Base-by-base conservation (phyloP, 106 monocot genomes). In the Vanilla planifolia region DNA sequence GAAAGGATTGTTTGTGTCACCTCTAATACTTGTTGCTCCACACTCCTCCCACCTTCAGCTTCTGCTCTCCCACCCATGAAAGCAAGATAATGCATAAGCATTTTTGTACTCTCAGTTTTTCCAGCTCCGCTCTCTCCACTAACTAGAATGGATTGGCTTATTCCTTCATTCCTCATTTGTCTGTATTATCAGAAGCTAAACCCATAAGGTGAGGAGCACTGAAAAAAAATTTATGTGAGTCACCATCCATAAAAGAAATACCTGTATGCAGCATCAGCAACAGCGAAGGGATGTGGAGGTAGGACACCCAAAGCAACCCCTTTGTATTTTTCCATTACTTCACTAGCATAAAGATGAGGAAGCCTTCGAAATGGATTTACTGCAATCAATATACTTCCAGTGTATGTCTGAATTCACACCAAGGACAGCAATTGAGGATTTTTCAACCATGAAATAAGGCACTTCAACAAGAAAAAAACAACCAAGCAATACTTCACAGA, bases 281-380 rank as follows among this genome's bases (percentile, higher is more conserved):
- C 57, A 45, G 85, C 85, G 75, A 79, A 85, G 51, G 76, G 79
- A 76, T 85, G 85, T 33, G 85, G 85, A 19, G 64, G 71, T 4
- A 85, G 79, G 48, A 79, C 85, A 5, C 85, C 85, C 51, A 85
- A 70, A n/a, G 27, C 73, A 14, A 79, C 79, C 10, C 85, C 85
- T 67, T 76, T 79, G 24, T 85, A 85, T 36, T 85, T 79, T 59
- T 73, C 61, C 85, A 85, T 85, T 79, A 85, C 79, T 57, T 85
- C 75, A 34, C 22, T 69, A 57, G 79, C 79, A 67, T 85, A 85
- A 8, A 85, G 79, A 59, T 85, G 85, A 43, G 79, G 79, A 35
- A 85, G 63, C 33, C 79, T 85, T 60, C 67, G 75, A 43, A 85
- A 85, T 48, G 85, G 85, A 44, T 85, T 85, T 47, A 85, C 85